A percentile compares a stretch with the other conserved stretches of the same genome.
Evolutionary conservation across 441 rosid species (phyloP).

Genomic region (Euphorbia corollata): DNA sequence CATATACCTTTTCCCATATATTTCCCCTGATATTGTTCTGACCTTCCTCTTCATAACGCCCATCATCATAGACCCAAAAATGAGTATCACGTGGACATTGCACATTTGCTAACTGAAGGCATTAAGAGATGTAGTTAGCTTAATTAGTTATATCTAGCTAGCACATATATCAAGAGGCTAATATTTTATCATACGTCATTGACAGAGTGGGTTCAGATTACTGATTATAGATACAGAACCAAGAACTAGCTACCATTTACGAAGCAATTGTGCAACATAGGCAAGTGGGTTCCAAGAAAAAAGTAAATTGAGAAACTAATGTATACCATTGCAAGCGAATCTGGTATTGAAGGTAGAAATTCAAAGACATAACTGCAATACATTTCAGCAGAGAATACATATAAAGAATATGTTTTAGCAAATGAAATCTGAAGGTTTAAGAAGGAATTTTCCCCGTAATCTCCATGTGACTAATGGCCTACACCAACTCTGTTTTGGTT

Average conservation of each 20-base stretch:
- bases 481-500: neutral
- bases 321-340: no score
- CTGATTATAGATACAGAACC: neutral
- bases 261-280: no score
- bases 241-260: neutral
- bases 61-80: conserved; percentile 98
- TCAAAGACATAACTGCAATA: no score
- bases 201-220: neutral
- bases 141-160: neutral
- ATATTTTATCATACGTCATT: neutral
- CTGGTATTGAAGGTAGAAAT: no score
- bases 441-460: no score
- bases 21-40: conserved; percentile 96
- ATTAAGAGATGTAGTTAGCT: conserved; percentile 14
- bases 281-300: no score
- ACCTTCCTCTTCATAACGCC: conserved; percentile 99
- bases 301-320: no score
- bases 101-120: conserved; percentile 76
- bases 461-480: neutral
- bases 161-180: neutral
- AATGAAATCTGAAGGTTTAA: no score
- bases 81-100: conserved; percentile 98
- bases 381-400: no score
- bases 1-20: conserved; percentile 93
- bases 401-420: neutral